Evolutionary conservation across 2,329 filamentous ascomycete genomes (phyloP).

Genomic region (Talaromyces sp.): DNA sequence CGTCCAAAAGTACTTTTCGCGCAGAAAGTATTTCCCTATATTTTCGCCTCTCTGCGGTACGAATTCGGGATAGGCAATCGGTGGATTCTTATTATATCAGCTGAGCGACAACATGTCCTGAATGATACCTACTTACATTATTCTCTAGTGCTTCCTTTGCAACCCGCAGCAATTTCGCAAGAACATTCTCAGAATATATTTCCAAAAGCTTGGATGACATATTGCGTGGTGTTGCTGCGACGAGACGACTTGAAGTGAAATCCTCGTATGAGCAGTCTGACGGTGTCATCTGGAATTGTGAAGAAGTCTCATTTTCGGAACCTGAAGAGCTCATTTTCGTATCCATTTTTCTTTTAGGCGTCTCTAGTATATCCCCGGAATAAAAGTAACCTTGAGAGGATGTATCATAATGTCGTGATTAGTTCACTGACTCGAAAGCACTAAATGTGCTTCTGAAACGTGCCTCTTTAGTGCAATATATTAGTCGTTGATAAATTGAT

Average conservation of each 20-base stretch:
- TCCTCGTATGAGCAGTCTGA: neutral
- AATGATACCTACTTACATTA: neutral
- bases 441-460: neutral
- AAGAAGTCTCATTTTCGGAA: neutral
- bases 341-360: neutral
- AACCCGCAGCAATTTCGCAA: neutral
- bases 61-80: neutral
- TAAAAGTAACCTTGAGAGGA: neutral
- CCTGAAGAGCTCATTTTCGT: neutral
- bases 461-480: neutral
- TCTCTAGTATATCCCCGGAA: neutral
- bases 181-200: neutral
- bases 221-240: neutral
- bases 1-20: neutral
- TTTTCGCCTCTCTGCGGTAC: neutral
- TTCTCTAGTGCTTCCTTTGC: neutral
- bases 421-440: neutral
- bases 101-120: neutral
- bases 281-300: neutral
- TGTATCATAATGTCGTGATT: neutral
- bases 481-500: neutral
- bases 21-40: neutral
- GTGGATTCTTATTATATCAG: neutral
- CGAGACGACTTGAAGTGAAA: neutral
- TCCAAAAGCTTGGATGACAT: neutral